Percentiles rank a stretch among this genome's conserved stretches.
Evolutionary conservation across 441 rosid species (phyloP).

Genomic region (Croton laevigatus): DNA sequence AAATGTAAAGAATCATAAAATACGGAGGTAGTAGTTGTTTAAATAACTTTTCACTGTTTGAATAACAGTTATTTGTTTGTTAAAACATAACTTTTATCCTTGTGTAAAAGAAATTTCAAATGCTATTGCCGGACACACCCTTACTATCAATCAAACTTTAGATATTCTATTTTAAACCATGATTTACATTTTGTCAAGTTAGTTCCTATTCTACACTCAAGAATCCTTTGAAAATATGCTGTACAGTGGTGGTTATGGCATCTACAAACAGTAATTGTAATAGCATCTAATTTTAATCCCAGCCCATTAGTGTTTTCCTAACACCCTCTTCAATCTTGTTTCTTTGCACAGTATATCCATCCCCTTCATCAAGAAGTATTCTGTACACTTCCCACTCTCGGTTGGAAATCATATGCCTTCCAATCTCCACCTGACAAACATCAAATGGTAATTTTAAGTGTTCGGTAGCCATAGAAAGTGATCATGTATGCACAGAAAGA

Average conservation of each 20-base stretch:
- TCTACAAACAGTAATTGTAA: not conserved
- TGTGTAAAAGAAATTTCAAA: not conserved
- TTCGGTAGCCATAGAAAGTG: not conserved
- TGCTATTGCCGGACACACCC: not conserved
- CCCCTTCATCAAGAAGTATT: constrained; percentile 55
- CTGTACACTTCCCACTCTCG: constrained; percentile 72
- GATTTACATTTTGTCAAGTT: constrained; percentile 24
- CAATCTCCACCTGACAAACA: constrained; percentile 51
- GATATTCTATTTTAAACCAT: constrained; percentile 8
- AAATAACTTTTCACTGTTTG: too few species aligned
- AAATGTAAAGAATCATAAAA: too few species aligned
- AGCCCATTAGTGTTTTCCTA: constrained; percentile 54
- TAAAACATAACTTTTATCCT: not conserved
- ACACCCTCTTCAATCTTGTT: constrained; percentile 54
- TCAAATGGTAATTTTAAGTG: not conserved
- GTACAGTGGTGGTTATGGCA: constrained; percentile 18
- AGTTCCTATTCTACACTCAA: constrained; percentile 21
- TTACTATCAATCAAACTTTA: not conserved
- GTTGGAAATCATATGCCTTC: constrained; percentile 45
- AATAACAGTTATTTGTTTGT: too few species aligned
- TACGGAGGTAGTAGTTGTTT: too few species aligned
- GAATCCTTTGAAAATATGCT: constrained; percentile 18
- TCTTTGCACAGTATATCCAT: constrained; percentile 33
- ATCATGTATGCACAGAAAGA: not conserved
- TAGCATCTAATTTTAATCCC: constrained; percentile 38